These are phyloP conservation scores for Panicum hallii DNA, from an alignment of 202 grass and related monocot genomes.

Conservation along the genomic window DNA sequence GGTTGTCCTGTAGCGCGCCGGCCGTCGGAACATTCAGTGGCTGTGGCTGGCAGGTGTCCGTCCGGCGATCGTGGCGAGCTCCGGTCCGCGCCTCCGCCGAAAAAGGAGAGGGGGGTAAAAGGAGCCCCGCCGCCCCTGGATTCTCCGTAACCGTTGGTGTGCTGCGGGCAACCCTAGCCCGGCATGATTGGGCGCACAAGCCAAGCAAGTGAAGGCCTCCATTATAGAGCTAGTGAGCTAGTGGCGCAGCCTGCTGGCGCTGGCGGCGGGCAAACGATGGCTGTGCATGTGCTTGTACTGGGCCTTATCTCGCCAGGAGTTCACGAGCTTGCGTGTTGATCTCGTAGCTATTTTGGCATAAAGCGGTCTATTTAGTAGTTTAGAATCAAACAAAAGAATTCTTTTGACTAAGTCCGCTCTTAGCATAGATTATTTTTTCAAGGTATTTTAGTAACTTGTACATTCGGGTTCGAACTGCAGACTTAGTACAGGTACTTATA, in stretches of 20 bases:
- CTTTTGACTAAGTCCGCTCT: no score
- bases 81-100: not conserved
- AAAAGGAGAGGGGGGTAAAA: not conserved
- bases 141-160: not conserved
- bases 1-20: not conserved
- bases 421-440: no score
- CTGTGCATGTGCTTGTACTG: not conserved
- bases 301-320: not conserved
- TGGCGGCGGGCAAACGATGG: slow-evolving; percentile 2
- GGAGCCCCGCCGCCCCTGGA: not conserved
- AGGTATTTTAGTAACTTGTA: no score
- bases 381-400: no score
- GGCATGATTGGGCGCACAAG: slow-evolving; percentile 48
- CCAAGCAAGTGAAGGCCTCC: slow-evolving; percentile 8
- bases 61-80: not conserved
- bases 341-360: not conserved
- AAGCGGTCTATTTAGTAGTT: not conserved
- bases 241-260: slow-evolving; percentile 7
- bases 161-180: not conserved
- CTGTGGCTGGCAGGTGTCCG: not conserved
- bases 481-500: no score
- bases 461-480: no score
- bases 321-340: not conserved
- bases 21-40: slow-evolving; percentile 6
- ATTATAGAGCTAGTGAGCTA: slow-evolving; percentile 35